Evolutionary conservation across 2,329 filamentous ascomycete genomes (phyloP).

Genomic region (Diaporthe sp.): DNA sequence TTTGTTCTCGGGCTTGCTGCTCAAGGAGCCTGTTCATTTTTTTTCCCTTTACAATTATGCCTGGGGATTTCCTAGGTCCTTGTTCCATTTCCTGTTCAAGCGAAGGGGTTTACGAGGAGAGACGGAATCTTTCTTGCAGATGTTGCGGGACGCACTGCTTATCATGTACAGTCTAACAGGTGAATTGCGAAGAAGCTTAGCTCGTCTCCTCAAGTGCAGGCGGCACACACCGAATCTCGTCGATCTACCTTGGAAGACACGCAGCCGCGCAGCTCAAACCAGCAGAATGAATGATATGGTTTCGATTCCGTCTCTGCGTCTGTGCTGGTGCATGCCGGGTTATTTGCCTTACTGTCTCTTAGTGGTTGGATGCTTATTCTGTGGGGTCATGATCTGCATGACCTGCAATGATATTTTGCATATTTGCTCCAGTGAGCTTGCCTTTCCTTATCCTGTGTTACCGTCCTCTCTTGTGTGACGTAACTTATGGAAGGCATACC

Average conservation of each 20-base stretch:
- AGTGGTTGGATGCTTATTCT: background rate
- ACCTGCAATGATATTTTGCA: background rate
- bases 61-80: background rate
- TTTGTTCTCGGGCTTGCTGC: background rate
- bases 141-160: background rate
- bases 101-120: background rate
- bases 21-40: too few relatives aligned
- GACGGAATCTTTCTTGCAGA: background rate
- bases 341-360: background rate
- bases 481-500: background rate
- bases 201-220: too few relatives aligned
- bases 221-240: background rate
- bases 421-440: conserved; percentile 5
- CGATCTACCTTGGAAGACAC: background rate
- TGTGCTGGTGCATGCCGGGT: background rate
- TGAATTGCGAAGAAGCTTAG: background rate
- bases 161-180: too few relatives aligned
- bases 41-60: background rate
- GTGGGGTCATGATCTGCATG: background rate
- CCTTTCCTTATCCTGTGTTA: background rate
- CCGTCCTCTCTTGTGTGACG: background rate
- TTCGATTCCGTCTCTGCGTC: too few relatives aligned
- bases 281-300: background rate
- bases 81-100: background rate
- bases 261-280: background rate